Base-by-base conservation (phyloP, 371 early-diverging fungal species). In the Entomophthora muscae region DNA sequence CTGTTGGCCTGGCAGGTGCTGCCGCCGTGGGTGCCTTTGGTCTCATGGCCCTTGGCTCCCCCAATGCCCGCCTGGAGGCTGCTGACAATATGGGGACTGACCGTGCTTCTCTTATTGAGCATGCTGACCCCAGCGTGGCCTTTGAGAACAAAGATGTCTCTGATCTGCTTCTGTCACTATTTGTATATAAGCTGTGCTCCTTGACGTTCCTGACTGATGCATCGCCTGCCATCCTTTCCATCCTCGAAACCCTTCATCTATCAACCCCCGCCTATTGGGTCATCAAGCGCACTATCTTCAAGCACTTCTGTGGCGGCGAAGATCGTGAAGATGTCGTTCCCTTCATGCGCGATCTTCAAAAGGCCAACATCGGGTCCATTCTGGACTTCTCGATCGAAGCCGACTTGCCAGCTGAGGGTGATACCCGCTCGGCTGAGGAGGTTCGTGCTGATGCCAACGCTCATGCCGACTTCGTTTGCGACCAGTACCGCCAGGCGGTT, bases 281-380 rank as follows among this genome's bases (percentile, higher is more conserved):
- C n/a, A 75, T 93, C 63, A 84, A 83, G 71, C 76, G 78, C 52
- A 91, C 93, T 17, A 90, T 93, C 74, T 95, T 93, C 74, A 78
- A 77, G 30, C 89, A 90, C 65, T 95, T 95, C 72, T 93, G 93
- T 70, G 95, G 75, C 52, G 98, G 98, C 63, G 95, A 97, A 73
- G 83, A 85, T 21, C 78, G 86, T 30, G 82, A 81, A 13, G 93
- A 93, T 67, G 88, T 92, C 64, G 73, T 83, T 7, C 82, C 83
- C n/a, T 83, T 83, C 21, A 93, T 97, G 90, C 77, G 78, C 51
- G 58, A 68, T 24, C 77, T 94, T 62, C 70, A 81, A 62, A 69
- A 72, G 24, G 69, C 75, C 17, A 83, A 86, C 3, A 88, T 97
- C 72, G 86, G 87, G 24, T 82, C 86, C 32, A 94, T 94, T 68